Base-by-base conservation (phyloP, 2,329 filamentous ascomycete genomes). In the Stachybotrys chlorohalonatus region DNA sequence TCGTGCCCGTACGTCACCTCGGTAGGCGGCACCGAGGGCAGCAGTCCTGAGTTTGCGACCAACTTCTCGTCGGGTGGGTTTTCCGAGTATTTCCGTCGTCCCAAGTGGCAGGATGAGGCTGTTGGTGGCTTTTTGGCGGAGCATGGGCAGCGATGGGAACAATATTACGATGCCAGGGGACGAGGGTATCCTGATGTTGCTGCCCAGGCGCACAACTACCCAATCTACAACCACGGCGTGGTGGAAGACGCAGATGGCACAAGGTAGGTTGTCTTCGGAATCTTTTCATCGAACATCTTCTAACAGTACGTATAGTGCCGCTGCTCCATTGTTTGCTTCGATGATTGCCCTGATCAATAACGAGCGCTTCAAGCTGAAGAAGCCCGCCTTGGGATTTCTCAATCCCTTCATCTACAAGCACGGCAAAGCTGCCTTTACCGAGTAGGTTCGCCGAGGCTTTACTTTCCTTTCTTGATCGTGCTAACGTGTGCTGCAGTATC, bases 271-370 rank as follows among this genome's bases (percentile, higher is more conserved):
- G 3, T 3, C 11, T 24, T 24, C 2, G 24, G 24, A 31, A 1
- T 11, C 39, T 9, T 6, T 5, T 7, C 5, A 42, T 15, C 16
- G 2, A 31, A 17, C 7, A 31, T 8, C 5, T 13, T 3, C 32
- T 30, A 15, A 52, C 31, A 24, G 32, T n/a, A 47, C 9, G 2
- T 31, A 24, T 51, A 77, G 74, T 54, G 84, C 85, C 1, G 78
- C 85, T 2, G 72, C 81, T 0, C 87, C 87, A 0, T 72, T 83
- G 0, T 78, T 86, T 52, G 84, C 85, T 0, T 78, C 77, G 13
- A 76, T 90, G 58, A 71, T 90, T 51, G 76, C 80, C 1, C 75
- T 87, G 45, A 67, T 90, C 52, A 89, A 89, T 63, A 81, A 84
- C 56, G 78, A 80, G 24, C 74, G 84, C 36, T 68, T 87, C 51